A percentile compares a stretch with the other conserved stretches of the same genome.
These are phyloP conservation scores for Solanum appendiculatum DNA, from an alignment of 257 asterid genomes.

Conservation along the genomic window DNA sequence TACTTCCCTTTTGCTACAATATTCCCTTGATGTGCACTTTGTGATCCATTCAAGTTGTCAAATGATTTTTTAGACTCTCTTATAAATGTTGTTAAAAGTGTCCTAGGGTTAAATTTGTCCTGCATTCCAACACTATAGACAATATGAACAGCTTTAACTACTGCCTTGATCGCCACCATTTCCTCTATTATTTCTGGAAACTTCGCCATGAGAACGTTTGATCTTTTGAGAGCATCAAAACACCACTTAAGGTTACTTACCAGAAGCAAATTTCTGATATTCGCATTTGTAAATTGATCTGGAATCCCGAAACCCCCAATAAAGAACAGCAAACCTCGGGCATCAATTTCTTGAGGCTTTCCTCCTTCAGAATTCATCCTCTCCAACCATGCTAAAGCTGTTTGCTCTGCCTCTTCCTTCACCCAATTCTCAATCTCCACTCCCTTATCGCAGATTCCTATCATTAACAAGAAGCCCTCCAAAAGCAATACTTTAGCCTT, in stretches of 20 bases:
- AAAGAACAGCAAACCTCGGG: slow-evolving; percentile 67
- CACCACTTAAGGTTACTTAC: slow-evolving; percentile 53
- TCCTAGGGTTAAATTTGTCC: slow-evolving; percentile 43
- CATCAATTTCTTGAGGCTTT: slow-evolving; percentile 50
- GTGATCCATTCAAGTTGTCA: slow-evolving; percentile 28
- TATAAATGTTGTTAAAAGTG: slow-evolving; percentile 44
- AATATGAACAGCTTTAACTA: slow-evolving; percentile 60
- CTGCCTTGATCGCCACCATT: slow-evolving; percentile 47
- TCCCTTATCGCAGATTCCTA: slow-evolving; percentile 11
- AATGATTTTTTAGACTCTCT: slow-evolving; percentile 38
- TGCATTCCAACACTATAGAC: slow-evolving; percentile 50
- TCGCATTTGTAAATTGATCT: slow-evolving; percentile 31
- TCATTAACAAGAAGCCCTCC: slow-evolving; percentile 56
- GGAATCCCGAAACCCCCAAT: slow-evolving; percentile 69
- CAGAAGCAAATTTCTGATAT: slow-evolving; percentile 48
- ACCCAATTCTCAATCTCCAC: slow-evolving; percentile 25
- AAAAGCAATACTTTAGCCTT: slow-evolving; percentile 57
- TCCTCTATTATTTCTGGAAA: slow-evolving; percentile 52
- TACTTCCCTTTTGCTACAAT: slow-evolving; percentile 55
- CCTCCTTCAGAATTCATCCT: slow-evolving; percentile 64
- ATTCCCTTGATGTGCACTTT: slow-evolving; percentile 27
- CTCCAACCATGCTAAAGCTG: slow-evolving; percentile 66
- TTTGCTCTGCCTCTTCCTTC: slow-evolving; percentile 46
- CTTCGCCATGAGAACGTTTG: slow-evolving; percentile 42
- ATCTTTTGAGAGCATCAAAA: slow-evolving; percentile 32